Evolutionary conservation across 2,329 filamentous ascomycete species (phyloP).

Genomic region (Thelonectria discophora): DNA sequence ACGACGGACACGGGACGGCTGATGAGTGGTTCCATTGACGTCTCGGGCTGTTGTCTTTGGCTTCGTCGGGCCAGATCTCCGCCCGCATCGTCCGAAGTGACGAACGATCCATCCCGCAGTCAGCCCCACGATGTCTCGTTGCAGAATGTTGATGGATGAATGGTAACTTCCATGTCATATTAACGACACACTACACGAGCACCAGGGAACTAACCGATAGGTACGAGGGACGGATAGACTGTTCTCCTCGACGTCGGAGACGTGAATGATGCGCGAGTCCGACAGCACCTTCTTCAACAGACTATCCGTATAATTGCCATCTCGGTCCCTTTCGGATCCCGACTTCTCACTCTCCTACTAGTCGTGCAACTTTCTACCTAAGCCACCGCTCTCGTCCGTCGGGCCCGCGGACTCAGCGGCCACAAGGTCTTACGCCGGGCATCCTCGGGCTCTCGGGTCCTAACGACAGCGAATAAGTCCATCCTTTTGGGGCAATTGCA

Average conservation of each 20-base stretch:
- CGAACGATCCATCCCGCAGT: not conserved
- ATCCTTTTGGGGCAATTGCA: slow-evolving; percentile 19
- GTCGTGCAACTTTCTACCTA: slow-evolving; percentile 6
- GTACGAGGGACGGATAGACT: not conserved
- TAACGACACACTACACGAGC: too few species aligned
- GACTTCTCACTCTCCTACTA: not conserved
- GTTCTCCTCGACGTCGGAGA: not conserved
- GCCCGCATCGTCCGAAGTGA: slow-evolving; percentile 12
- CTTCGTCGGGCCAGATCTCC: slow-evolving; percentile 16
- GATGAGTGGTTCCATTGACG: not conserved
- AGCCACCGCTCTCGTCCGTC: slow-evolving; percentile 8
- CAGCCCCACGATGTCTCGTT: slow-evolving; percentile 15
- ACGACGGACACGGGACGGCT: not conserved
- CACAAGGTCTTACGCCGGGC: slow-evolving; percentile 26
- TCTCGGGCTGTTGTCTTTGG: slow-evolving; percentile 1
- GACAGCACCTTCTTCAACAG: not conserved
- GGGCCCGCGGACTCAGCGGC: slow-evolving; percentile 13
- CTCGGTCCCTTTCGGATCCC: slow-evolving; percentile 17
- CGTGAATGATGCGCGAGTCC: not conserved
- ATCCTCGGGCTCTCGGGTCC: slow-evolving; percentile 39
- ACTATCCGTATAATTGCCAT: not conserved
- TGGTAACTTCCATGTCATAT: too few species aligned
- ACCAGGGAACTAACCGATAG: not conserved
- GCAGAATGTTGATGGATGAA: too few species aligned
- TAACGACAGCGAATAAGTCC: slow-evolving; percentile 35